Evolutionary conservation across 2,329 filamentous ascomycete genomes (phyloP), one percentile per base, ranked within the genome.

Genomic region (Lasiodiplodia citricola): DNA sequence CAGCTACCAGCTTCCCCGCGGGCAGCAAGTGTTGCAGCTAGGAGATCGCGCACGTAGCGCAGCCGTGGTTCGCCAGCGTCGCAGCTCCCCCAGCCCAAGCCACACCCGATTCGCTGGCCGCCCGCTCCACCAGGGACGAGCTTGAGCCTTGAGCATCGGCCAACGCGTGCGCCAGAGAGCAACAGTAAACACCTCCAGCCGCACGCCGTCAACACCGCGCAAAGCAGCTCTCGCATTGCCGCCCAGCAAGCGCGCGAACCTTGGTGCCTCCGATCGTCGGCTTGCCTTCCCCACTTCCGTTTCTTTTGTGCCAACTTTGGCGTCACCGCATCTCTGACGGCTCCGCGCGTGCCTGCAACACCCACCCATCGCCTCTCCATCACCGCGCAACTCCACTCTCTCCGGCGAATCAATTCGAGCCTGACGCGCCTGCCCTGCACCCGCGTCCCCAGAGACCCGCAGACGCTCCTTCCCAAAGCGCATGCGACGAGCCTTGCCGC

Each of bases 291-390:
- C 66, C 66, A 68, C 66, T 68, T 68, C 56, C 51, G 51, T 58
- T 69, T 47, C 58, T 47, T 57, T 51, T 57, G 50, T 16, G 67
- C 38, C 66, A 68, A 54, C 66, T 57, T 60, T 57, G 50, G 37
- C 21, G 66, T 68, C 56, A 68, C 68, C 68, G 68, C 62, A 69
- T 69, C 68, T 70, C 68, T 66, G 62, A 62, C 62, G 67, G 55
- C 58, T 56, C 62, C 57, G 54, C 56, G 60, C 67, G 47, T 25
- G 56, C 62, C 67, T 67, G 65, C 74, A 72, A 69, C 68, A 56
- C 55, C 68, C 54, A 41, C 64, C 70, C 76, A 75, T 77, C 75
- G 75, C 74, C 77, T 73, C 72, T 72, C 69, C 75, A 75, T 72
- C 73, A 73, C 75, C 73, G 73, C 75, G 75, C 75, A 75, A 77